These are phyloP conservation scores for Pharus latifolius DNA, from an alignment of 176 grass and related monocot species.

Conservation along the genomic window DNA sequence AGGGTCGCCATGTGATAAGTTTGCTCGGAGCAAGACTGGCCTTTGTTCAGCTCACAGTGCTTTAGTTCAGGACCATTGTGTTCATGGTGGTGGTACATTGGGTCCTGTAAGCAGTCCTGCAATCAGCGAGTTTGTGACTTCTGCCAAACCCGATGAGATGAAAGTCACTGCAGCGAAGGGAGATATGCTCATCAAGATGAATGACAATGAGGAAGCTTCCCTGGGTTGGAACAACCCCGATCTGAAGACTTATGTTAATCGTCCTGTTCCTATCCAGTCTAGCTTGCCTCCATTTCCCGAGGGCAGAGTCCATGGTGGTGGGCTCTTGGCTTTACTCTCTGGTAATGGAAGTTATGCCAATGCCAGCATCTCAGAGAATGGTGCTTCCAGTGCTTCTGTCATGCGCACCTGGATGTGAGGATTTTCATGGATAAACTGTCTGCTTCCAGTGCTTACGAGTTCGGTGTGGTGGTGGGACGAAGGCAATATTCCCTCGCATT, in stretches of 20 bases:
- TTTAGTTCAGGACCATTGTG: slow-evolving; percentile 65
- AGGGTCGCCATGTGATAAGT: slow-evolving; percentile 44
- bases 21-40: slow-evolving; percentile 56
- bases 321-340: slow-evolving; percentile 59
- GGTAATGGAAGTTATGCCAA: neutral
- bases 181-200: slow-evolving; percentile 12
- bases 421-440: slow-evolving; percentile 12
- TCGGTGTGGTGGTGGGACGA: neutral
- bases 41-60: slow-evolving; percentile 54
- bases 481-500: neutral
- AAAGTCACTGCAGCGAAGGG: slow-evolving; percentile 14
- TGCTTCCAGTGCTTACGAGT: slow-evolving; percentile 6
- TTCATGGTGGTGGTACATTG: slow-evolving; percentile 58
- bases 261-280: neutral
- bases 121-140: neutral
- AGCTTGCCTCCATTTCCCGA: slow-evolving; percentile 34
- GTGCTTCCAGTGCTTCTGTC: slow-evolving; percentile 1
- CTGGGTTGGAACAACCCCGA: neutral
- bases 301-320: slow-evolving; percentile 83
- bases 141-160: slow-evolving; percentile 10
- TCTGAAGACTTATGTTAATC: neutral
- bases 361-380: slow-evolving; percentile 6
- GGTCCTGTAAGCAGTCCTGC: slow-evolving; percentile 5
- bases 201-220: neutral
- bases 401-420: slow-evolving; percentile 37